Evolutionary conservation across 164 flowering plant genomes (phyloP), one percentile per base, ranked within the genome.

Genomic region (Umbellularia californica): DNA sequence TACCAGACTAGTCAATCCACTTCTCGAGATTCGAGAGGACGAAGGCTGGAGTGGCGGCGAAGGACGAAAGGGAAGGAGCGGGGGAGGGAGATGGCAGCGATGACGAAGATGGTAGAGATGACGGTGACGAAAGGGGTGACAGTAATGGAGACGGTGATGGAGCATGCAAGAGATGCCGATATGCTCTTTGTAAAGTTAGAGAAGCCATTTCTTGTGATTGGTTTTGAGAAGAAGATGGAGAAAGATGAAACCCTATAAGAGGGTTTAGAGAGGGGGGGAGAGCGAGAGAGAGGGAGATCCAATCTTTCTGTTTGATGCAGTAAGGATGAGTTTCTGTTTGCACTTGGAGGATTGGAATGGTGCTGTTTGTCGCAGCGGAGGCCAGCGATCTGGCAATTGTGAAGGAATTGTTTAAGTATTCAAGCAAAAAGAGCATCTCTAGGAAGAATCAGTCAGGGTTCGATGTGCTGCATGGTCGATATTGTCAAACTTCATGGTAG

Each of bases 1-100:
- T 74, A 20, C 58, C 20, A 1, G 20, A 52, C 70, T 85, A 90
- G 71, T 90, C 95, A 7, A 90, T 82, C 75, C 92, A 75, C 79
- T 90, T 92, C 0, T 89, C 92, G 12, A 92, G 90, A 74, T 83
- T 83, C 92, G 97, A 1, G 88, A 15, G 86, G 82, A 30, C 85
- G 62, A 20, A 83, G 75, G 75, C 70, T 9, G 76, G 71, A 27
- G 68, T 20, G 17, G 69, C 2, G 2, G 47, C 30, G 20, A 50
- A 35, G 50, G 62, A 28, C 0, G 71, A n/a, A 3, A 71, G 7
- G 50, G 70, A 55, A 22, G 76, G 50, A 11, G 69, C 25, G 7
- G 69, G 47, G 41, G 69, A 27, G 4, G 41, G 69, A 2, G 33
- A 66, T 13, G 69, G 69, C 27, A 20, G n/a, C 15, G n/a, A 14